Evolutionary conservation across 441 rosid genomes (phyloP), one percentile per base, ranked within the genome.

Genomic region (Biscutella laevigata): DNA sequence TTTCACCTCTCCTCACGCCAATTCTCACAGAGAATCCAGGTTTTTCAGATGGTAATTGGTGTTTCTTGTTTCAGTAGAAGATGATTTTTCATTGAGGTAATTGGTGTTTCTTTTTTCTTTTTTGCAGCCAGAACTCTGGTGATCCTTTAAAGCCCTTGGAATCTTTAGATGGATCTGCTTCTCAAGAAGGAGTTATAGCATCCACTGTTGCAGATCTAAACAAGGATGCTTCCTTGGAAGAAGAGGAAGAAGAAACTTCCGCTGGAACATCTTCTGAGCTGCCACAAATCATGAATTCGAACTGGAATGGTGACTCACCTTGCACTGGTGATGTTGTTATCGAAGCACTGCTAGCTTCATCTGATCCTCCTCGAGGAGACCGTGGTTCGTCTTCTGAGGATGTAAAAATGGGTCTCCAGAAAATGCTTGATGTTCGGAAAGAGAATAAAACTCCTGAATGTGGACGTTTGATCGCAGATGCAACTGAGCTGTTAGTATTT

Each of bases 1-100:
- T 47, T 92, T 92, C 74, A 74, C 88, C 57, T 86, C 98, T 2
- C 97, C 98, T 27, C 92, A 86, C 67, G 80, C 71, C 27, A 74
- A 61, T 71, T 62, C 87, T 72, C 84, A 72, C 70, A 83, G 70
- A 85, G 95, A 79, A 46, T 74, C 91, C n/a, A 76, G 58, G 3
- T 17, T 17, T 57, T 57, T 64, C 58, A 56, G 81, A 62, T 51
- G 43, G 64, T 57, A 10, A 3, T 6, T 3, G 7, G 7, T 17
- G 2, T 17, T 17, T 17, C 20, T 17, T 17, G 20, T 17, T 4
- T 17, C 20, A 17, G 3, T 17, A 17, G 20, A 1, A 17, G 15
- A 1, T 16, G 4, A 3, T 17, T 17, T 17, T 17, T 17, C 1
- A 17, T 17, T 17, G 20, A 17, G 2, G 20, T 17, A 17, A 17